These are phyloP conservation scores for Gentiana straminea DNA, from an alignment of 257 asterid genomes.

Conservation along the genomic window DNA sequence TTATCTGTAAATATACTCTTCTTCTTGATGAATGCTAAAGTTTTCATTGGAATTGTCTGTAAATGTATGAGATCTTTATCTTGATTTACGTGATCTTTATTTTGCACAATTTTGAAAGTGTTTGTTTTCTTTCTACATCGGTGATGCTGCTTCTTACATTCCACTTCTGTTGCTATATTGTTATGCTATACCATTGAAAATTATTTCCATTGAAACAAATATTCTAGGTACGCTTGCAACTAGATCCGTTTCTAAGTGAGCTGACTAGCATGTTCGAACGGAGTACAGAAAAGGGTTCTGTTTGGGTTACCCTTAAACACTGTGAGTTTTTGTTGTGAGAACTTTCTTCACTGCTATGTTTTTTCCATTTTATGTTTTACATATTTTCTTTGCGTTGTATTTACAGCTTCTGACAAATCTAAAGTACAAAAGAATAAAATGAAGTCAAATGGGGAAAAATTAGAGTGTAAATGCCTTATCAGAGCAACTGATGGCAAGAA, in stretches of 20 bases:
- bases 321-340: conserved; percentile 28
- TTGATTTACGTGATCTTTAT: too few species aligned
- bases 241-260: conserved; percentile 77
- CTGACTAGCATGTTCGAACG: conserved; percentile 74
- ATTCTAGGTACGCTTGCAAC: conserved; percentile 60
- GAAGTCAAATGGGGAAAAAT: conserved; percentile 50
- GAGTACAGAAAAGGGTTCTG: conserved; percentile 72
- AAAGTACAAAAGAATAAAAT: conserved; percentile 53
- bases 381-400: conserved; percentile 4
- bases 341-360: not conserved
- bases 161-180: too few species aligned
- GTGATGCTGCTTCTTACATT: too few species aligned
- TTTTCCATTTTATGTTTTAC: not conserved
- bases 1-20: too few species aligned
- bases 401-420: conserved; percentile 66
- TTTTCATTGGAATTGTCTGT: too few species aligned
- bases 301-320: conserved; percentile 79
- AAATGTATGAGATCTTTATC: too few species aligned
- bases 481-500: conserved; percentile 80
- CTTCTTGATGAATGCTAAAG: too few species aligned
- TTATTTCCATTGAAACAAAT: not conserved
- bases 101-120: too few species aligned
- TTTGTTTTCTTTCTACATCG: too few species aligned
- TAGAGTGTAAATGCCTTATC: conserved; percentile 61
- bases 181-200: too few species aligned